These are phyloP conservation scores for Balansia obtecta DNA, from an alignment of 2,329 filamentous ascomycete genomes.

Conservation along the genomic window DNA sequence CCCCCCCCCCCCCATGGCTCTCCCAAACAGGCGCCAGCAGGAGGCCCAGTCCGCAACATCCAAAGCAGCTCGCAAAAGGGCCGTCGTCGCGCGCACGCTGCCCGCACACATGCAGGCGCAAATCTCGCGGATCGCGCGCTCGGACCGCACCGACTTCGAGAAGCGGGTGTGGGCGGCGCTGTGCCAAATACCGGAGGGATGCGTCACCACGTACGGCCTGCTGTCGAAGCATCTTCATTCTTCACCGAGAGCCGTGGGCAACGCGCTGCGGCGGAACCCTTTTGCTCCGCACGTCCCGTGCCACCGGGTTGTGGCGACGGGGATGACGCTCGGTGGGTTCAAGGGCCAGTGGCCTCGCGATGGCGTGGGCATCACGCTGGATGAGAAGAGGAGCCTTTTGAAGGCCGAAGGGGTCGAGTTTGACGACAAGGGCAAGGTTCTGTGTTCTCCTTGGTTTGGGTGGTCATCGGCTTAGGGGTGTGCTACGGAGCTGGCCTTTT, in stretches of 20 bases:
- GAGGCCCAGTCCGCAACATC: not conserved
- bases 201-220: conserved; percentile 66
- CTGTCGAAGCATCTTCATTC: conserved; percentile 56
- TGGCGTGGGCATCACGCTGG: conserved; percentile 49
- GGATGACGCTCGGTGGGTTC: conserved; percentile 60
- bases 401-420: conserved; percentile 52
- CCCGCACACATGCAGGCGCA: conserved; percentile 23
- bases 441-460: conserved; percentile 41
- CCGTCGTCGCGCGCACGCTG: not conserved
- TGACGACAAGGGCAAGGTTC: conserved; percentile 44
- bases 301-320: conserved; percentile 66
- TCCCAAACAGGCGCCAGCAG: conserved; percentile 6
- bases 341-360: conserved; percentile 52
- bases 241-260: conserved; percentile 65
- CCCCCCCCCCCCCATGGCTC: not conserved
- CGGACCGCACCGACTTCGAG: conserved; percentile 39
- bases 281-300: conserved; percentile 76
- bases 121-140: conserved; percentile 31
- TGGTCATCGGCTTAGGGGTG: conserved; percentile 18
- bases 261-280: conserved; percentile 64
- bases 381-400: conserved; percentile 51
- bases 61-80: not conserved
- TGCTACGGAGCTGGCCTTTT: too few species aligned
- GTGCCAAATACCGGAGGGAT: conserved; percentile 63
- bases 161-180: conserved; percentile 58